A percentile compares a stretch with the other conserved stretches of the same genome.
Conservation (phyloP, 345 rosid species). For the Alliaria petiolata region DNA sequence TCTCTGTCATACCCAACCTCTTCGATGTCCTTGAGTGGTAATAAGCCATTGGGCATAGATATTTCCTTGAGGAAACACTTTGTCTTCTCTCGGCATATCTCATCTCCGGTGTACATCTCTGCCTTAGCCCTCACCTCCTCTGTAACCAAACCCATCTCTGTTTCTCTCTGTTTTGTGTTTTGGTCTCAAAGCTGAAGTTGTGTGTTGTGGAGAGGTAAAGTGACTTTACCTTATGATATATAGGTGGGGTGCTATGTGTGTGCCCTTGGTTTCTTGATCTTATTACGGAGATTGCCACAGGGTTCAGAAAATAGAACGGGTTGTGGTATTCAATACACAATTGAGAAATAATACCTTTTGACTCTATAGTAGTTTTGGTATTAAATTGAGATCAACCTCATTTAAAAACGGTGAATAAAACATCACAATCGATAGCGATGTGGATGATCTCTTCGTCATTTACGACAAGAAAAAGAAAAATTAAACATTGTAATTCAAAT, state of each 20-base stretch:
- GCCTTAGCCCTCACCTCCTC: constrained; percentile 75
- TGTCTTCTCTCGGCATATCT: constrained; percentile 61
- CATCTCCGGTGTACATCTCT: constrained; percentile 73
- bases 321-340: too few species aligned
- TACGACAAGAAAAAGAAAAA: background rate
- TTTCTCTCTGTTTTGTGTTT: background rate
- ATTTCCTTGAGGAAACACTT: constrained; percentile 53
- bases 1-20: constrained; percentile 80
- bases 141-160: constrained; percentile 54
- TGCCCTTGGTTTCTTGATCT: background rate
- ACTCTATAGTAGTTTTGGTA: background rate
- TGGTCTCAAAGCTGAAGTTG: constrained; percentile 2
- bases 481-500: background rate
- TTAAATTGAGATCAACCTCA: background rate
- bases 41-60: constrained; percentile 68
- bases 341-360: background rate
- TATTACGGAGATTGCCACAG: constrained; percentile 12
- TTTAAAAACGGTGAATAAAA: too few species aligned
- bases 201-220: constrained; percentile 17
- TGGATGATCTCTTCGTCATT: background rate
- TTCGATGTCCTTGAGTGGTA: constrained; percentile 70
- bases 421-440: background rate
- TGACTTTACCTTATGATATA: constrained; percentile 13
- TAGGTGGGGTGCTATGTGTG: background rate
- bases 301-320: background rate